Conservation (phyloP, 1,284 basidiomycete species). For the Sutorius eximius region DNA sequence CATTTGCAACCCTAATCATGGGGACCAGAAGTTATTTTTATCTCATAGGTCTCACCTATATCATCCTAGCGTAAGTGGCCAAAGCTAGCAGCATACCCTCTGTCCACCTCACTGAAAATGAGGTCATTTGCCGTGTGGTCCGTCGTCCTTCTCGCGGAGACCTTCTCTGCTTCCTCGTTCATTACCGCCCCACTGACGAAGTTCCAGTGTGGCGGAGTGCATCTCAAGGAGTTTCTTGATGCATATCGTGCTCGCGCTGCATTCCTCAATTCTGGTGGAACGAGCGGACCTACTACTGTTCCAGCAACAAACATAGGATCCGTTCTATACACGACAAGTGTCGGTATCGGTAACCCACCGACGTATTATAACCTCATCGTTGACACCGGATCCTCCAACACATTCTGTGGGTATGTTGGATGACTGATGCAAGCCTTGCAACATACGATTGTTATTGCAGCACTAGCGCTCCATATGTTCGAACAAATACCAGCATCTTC, state of each 20-base stretch:
- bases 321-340: slow-evolving; percentile 16
- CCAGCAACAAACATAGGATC: slow-evolving; percentile 21
- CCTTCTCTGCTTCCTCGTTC: slow-evolving; percentile 8
- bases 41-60: too few relatives aligned
- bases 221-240: slow-evolving; percentile 17
- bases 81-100: too few relatives aligned
- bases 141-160: slow-evolving; percentile 13
- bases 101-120: too few relatives aligned
- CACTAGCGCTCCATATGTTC: slow-evolving; percentile 15
- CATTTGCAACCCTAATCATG: too few relatives aligned
- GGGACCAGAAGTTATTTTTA: too few relatives aligned
- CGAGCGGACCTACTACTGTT: slow-evolving; percentile 4
- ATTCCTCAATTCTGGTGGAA: slow-evolving; percentile 4
- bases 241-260: slow-evolving; percentile 25
- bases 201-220: slow-evolving; percentile 7
- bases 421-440: not conserved
- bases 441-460: slow-evolving; percentile 10
- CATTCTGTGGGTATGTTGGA: slow-evolving; percentile 31
- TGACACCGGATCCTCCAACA: slow-evolving; percentile 38
- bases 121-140: too few relatives aligned
- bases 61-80: too few relatives aligned
- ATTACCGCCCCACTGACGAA: slow-evolving; percentile 15
- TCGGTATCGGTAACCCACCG: slow-evolving; percentile 28
- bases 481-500: slow-evolving; percentile 23
- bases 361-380: slow-evolving; percentile 27